Percentiles rank a stretch among this genome's conserved stretches.
phyloP scores from a whole-genome alignment of 805 yeast genomes.

The Maudiozyma serrabonitensis region DNA sequence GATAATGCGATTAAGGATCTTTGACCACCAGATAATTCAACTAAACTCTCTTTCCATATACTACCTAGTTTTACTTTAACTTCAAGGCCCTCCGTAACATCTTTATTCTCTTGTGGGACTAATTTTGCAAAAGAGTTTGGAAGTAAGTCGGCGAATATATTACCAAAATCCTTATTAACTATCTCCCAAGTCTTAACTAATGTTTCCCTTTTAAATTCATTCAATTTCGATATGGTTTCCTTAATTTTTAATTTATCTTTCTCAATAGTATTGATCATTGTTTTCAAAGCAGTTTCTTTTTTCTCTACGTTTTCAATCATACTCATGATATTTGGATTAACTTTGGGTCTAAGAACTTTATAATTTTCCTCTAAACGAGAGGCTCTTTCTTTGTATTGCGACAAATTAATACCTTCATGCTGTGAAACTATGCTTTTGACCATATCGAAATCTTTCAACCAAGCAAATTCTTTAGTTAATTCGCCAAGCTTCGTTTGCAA shows the following conservation, averaged over 20 bases:
- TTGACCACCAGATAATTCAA: slow-evolving; percentile 95
- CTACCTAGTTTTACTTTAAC: slow-evolving; percentile 83
- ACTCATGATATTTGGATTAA: slow-evolving; percentile 77
- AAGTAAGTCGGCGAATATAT: slow-evolving; percentile 74
- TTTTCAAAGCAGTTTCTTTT: slow-evolving; percentile 65
- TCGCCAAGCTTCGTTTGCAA: slow-evolving; percentile 35
- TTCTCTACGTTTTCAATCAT: slow-evolving; percentile 88
- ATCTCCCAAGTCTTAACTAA: slow-evolving; percentile 75
- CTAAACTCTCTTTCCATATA: slow-evolving; percentile 92
- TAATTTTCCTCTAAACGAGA: slow-evolving; percentile 47
- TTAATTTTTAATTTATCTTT: slow-evolving; percentile 84
- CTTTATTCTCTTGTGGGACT: slow-evolving; percentile 70
- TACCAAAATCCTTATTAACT: slow-evolving; percentile 84
- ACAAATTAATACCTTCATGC: slow-evolving; percentile 53
- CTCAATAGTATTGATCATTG: slow-evolving; percentile 79
- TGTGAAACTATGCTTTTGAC: slow-evolving; percentile 49
- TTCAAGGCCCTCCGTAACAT: slow-evolving; percentile 82
- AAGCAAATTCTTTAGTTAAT: slow-evolving; percentile 48
- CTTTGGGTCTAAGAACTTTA: slow-evolving; percentile 66
- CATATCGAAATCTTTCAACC: slow-evolving; percentile 62
- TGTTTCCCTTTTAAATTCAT: slow-evolving; percentile 77
- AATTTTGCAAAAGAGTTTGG: slow-evolving; percentile 88
- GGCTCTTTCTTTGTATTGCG: slow-evolving; percentile 50
- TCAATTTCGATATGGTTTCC: slow-evolving; percentile 73
- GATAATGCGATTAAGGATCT: slow-evolving; percentile 89